Conservation (phyloP, 371 early-diverging fungal species). For the Conidiobolus coronatus region DNA sequence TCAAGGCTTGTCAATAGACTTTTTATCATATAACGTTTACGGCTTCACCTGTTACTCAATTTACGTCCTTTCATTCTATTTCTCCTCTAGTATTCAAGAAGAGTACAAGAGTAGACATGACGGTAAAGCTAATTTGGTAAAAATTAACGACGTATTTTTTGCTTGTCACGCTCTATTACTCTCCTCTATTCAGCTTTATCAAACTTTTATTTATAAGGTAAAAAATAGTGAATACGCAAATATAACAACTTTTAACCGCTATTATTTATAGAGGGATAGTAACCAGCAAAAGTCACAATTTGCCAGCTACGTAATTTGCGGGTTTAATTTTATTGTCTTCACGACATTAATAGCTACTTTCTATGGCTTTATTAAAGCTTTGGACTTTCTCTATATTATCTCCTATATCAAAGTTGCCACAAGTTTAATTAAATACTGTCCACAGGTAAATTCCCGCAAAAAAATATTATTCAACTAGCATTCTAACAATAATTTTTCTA, state of each 20-base stretch:
- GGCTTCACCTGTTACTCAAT: conserved; percentile 75
- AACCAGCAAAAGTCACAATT: conserved; percentile 16
- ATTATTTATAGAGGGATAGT: conserved; percentile 20
- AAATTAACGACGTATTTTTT: conserved; percentile 74
- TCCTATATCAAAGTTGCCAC: conserved; percentile 54
- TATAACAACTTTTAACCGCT: no score
- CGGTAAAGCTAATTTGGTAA: conserved; percentile 44
- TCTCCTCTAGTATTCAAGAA: conserved; percentile 32
- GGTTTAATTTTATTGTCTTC: conserved; percentile 14
- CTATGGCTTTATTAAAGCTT: conserved; percentile 15
- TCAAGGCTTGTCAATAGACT: conserved; percentile 75
- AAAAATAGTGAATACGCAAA: no score
- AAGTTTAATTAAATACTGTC: conserved; percentile 68
- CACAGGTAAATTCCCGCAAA: conserved; percentile 42
- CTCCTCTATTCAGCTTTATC: conserved; percentile 34
- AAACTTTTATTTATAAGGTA: conserved; percentile 56
- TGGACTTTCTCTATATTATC: conserved; percentile 48
- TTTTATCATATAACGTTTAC: conserved; percentile 53
- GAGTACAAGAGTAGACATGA: conserved; percentile 48
- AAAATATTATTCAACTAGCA: no score
- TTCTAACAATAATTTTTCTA: not conserved
- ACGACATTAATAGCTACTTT: conserved; percentile 15
- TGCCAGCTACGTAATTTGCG: conserved; percentile 10
- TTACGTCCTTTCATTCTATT: conserved; percentile 54
- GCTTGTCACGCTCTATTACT: conserved; percentile 57